Base-by-base conservation (phyloP, 306 rosid species). In the Hylodesmum podocarpum region DNA sequence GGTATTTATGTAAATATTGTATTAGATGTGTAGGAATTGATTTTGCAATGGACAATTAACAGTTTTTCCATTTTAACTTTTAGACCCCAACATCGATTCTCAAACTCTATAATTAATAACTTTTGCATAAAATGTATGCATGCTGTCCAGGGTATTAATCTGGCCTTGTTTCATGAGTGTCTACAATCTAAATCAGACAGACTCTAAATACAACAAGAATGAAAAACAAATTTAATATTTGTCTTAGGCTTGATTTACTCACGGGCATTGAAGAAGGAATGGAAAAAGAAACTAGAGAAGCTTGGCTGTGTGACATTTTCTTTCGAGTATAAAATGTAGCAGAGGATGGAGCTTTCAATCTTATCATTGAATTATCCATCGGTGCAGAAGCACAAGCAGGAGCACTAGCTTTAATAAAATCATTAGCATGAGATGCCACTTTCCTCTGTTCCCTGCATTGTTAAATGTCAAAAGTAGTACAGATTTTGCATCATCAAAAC, bases 371-470 rank as follows among this genome's bases (percentile, higher is more conserved):
- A 54, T 36, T 85, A 61, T 18, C 58, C 41, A 29, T 31, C 37
- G 81, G 53, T 62, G 78, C 78, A 37, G 81, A 68, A 66, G 66
- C 37, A 72, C 36, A 36, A 40, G 37, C 44, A 59, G 80, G 66
- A 67, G 70, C 70, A 36, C 70, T 62, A 21, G 78, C 37, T 51
- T 77, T 51, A 54, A 43, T 22, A 62, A 44, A 54, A 43, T 31
- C 80, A 55, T 73, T 63, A 61, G 68, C 55, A 34, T 54, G 78
- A 77, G 72, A 61, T 53, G 57, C 22, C 61, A 63, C 16, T 34
- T 64, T 81, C 66, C 83, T 81, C 25, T 84, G 85, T 75, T 81
- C 81, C 81, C 88, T 85, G 72, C 47, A 46, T 29, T 39, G 58
- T 69, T 27, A 59, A 59, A 72, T n/a, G 15, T 51, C n/a, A 34